Percentiles rank a stretch among this genome's conserved stretches.
These are phyloP conservation scores for Bjerkandera adusta DNA, from an alignment of 1,284 basidiomycete genomes.

Conservation along the genomic window DNA sequence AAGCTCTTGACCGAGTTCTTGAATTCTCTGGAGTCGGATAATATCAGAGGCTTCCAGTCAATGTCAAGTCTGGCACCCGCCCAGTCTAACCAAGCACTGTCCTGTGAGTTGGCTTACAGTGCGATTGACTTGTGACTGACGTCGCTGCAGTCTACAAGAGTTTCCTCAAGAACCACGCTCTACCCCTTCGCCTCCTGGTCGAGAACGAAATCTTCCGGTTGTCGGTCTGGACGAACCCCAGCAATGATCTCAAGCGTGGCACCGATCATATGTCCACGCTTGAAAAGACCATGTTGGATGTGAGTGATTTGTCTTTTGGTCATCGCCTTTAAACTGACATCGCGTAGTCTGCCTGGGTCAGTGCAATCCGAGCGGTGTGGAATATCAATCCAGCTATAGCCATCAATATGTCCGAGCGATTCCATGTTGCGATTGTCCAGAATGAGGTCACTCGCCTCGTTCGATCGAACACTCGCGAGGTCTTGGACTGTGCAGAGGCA, in stretches of 20 bases:
- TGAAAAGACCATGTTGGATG: conserved; percentile 63
- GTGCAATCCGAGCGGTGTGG: conserved; percentile 78
- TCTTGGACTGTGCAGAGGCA: conserved; percentile 78
- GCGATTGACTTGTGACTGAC: conserved; percentile 3
- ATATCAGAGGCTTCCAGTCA: conserved; percentile 58
- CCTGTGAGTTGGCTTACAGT: conserved; percentile 6
- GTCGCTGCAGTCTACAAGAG: conserved; percentile 49
- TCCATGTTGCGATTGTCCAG: conserved; percentile 65
- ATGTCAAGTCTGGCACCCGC: conserved; percentile 70
- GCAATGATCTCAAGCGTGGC: conserved; percentile 72
- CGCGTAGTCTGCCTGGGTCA: conserved; percentile 66
- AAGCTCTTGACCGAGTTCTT: conserved; percentile 86
- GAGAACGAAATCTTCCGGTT: conserved; percentile 90
- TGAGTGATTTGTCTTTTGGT: conserved; percentile 29
- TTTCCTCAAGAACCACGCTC: conserved; percentile 50
- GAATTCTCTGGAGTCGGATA: conserved; percentile 73
- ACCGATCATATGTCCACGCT: conserved; percentile 53
- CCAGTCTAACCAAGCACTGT: conserved; percentile 39
- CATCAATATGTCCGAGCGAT: conserved; percentile 83
- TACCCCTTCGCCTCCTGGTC: conserved; percentile 78
- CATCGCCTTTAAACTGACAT: conserved; percentile 2
- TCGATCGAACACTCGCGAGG: conserved; percentile 69
- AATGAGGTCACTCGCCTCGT: conserved; percentile 79
- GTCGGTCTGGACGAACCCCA: conserved; percentile 90
- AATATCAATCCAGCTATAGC: conserved; percentile 81